Evolutionary conservation across 2,329 filamentous ascomycete species (phyloP).

Genomic region (Seiridium cupressi): DNA sequence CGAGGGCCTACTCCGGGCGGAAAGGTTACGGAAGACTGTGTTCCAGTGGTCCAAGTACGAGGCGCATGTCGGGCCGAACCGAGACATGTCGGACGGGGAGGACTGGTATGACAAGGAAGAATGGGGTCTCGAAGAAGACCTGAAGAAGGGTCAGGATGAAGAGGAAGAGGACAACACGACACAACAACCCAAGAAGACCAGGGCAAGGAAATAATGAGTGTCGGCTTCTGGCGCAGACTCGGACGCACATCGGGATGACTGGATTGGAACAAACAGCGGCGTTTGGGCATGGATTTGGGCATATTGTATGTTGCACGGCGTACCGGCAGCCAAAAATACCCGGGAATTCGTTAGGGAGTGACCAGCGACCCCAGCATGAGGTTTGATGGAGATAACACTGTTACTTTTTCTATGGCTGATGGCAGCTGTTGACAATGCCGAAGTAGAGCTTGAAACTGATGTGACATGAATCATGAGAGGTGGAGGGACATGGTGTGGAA

Average conservation of each 20-base stretch:
- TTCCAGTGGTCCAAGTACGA: constrained; percentile 77
- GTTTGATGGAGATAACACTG: too few species aligned
- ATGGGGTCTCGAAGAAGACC: constrained; percentile 70
- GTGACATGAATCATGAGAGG: too few species aligned
- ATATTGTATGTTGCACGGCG: background rate
- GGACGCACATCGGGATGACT: background rate
- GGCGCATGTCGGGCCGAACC: constrained; percentile 62
- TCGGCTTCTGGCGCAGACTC: background rate
- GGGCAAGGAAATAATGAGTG: constrained; percentile 46
- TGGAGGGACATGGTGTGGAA: too few species aligned
- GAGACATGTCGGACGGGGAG: constrained; percentile 83
- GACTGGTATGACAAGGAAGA: constrained; percentile 86
- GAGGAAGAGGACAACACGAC: constrained; percentile 70
- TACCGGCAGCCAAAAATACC: constrained; percentile 6
- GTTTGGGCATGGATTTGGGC: background rate
- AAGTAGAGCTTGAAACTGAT: too few species aligned
- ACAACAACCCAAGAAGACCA: constrained; percentile 59
- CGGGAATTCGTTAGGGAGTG: background rate
- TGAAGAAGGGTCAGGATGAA: constrained; percentile 79
- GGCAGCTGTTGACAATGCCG: too few species aligned
- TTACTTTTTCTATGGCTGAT: too few species aligned
- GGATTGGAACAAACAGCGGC: constrained; percentile 2
- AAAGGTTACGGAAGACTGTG: constrained; percentile 69
- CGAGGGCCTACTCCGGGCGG: constrained; percentile 68
- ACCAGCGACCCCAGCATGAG: background rate